A percentile compares a stretch with the other conserved stretches of the same genome.
Evolutionary conservation across 257 asterid genomes (phyloP).

Genomic region (Craterostigma plantagineum): DNA sequence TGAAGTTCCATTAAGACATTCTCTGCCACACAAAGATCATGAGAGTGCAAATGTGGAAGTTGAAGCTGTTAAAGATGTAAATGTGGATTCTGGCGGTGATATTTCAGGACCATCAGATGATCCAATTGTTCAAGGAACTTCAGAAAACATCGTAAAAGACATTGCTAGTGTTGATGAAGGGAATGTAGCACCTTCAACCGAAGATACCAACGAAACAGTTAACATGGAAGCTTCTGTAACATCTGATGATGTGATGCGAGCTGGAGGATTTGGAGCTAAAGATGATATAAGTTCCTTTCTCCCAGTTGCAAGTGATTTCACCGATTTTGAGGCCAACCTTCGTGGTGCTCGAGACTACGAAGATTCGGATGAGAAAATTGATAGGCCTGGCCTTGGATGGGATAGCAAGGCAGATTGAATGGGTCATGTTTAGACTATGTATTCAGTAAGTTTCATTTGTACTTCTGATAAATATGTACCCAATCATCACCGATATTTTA

Average conservation of each 20-base stretch:
- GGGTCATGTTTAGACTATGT: neutral
- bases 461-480: too few relatives aligned
- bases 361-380: constrained; percentile 29
- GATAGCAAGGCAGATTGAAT: constrained; percentile 22
- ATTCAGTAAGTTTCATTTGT: too few relatives aligned
- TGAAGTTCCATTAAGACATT: constrained; percentile 5
- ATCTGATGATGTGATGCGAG: constrained; percentile 55
- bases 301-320: constrained; percentile 78
- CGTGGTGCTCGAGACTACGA: constrained; percentile 73
- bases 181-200: constrained; percentile 8
- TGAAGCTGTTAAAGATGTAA: too few relatives aligned
- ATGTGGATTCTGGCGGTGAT: too few relatives aligned
- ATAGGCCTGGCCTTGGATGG: constrained; percentile 90
- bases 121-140: too few relatives aligned
- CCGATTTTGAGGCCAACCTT: constrained; percentile 72
- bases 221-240: constrained; percentile 53
- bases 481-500: too few relatives aligned
- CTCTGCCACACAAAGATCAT: too few relatives aligned
- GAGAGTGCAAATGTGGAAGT: too few relatives aligned
- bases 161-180: constrained; percentile 6
- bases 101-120: too few relatives aligned
- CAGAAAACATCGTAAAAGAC: constrained; percentile 7
- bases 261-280: constrained; percentile 89
- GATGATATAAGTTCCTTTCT: constrained; percentile 63
- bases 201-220: constrained; percentile 17